Evolutionary conservation across 352 stramenopile species (phyloP).

Genomic region (Pythium plurisporium): DNA sequence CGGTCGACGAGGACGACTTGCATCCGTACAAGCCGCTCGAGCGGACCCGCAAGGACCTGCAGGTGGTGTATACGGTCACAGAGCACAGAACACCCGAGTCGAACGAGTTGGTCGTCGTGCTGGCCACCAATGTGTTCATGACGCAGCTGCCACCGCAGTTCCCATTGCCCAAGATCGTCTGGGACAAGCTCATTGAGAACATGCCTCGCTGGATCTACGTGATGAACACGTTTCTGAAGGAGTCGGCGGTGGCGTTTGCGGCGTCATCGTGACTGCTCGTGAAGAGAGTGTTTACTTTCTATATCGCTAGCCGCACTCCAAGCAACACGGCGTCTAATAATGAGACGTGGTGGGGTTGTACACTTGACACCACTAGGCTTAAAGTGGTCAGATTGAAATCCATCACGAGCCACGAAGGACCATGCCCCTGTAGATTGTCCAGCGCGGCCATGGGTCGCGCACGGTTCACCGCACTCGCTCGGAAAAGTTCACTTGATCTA

Average conservation of each 20-base stretch:
- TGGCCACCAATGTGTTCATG: conserved; percentile 12
- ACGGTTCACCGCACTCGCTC: too few relatives aligned
- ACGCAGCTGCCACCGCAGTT: conserved; percentile 16
- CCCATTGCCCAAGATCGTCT: not conserved
- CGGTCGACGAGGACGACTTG: conserved; percentile 44
- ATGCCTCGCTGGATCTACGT: conserved; percentile 15
- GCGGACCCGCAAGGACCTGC: conserved; percentile 17
- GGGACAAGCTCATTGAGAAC: conserved; percentile 15
- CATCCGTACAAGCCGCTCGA: conserved; percentile 36
- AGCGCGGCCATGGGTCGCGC: too few relatives aligned
- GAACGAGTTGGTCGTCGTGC: conserved; percentile 8
- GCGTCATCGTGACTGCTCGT: too few relatives aligned
- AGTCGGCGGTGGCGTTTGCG: not conserved
- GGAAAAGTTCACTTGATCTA: too few relatives aligned
- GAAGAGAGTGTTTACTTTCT: too few relatives aligned
- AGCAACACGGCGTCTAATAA: too few relatives aligned
- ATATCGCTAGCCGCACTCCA: too few relatives aligned
- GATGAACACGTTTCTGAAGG: conserved; percentile 15
- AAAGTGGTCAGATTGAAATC: too few relatives aligned
- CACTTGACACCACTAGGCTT: too few relatives aligned
- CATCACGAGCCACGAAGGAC: too few relatives aligned
- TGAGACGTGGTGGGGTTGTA: too few relatives aligned
- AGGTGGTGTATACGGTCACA: not conserved
- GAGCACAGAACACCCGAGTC: conserved; percentile 8
- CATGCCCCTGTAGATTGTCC: too few relatives aligned